Conservation (phyloP, 2,329 filamentous ascomycete species). For the Immersiporthe knoxdaviesiana region DNA sequence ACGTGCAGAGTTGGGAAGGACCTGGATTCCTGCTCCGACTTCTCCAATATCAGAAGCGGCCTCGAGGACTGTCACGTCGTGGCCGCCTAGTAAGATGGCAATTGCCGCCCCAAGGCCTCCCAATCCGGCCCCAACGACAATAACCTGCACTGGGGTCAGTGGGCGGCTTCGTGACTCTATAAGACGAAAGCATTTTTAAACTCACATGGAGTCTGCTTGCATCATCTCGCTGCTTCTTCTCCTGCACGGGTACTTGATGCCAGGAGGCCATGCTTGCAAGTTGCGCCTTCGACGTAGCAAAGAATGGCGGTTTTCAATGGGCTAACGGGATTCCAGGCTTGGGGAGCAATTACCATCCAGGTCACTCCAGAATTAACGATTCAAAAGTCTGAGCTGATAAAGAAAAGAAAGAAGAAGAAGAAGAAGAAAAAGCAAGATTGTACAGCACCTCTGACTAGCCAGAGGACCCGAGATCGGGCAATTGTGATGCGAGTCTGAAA, state of each 20-base stretch:
- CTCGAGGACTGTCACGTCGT: constrained; percentile 53
- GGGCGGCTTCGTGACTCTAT: background rate
- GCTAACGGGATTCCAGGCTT: too few species aligned
- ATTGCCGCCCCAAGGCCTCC: constrained; percentile 58
- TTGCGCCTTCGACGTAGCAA: background rate
- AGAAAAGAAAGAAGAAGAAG: too few species aligned
- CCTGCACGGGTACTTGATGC: constrained; percentile 8
- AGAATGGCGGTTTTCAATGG: too few species aligned
- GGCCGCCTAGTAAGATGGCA: constrained; percentile 48
- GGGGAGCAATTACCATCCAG: too few species aligned
- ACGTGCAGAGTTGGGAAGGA: constrained; percentile 51
- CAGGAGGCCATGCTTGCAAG: constrained; percentile 2
- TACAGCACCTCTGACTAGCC: too few species aligned
- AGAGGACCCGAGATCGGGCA: background rate
- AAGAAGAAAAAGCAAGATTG: too few species aligned
- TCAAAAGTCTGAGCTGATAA: too few species aligned
- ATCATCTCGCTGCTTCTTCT: constrained; percentile 21
- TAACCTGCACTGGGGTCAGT: constrained; percentile 40
- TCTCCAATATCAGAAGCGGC: constrained; percentile 50
- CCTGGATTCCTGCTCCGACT: constrained; percentile 55
- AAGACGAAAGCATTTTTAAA: background rate
- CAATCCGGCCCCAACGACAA: constrained; percentile 60
- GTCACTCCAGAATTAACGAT: too few species aligned
- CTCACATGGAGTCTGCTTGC: constrained; percentile 22
- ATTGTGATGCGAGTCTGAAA: too few species aligned